Base-by-base conservation (phyloP, 495 filamentous ascomycete genomes). In the Trichoderma virens region DNA sequence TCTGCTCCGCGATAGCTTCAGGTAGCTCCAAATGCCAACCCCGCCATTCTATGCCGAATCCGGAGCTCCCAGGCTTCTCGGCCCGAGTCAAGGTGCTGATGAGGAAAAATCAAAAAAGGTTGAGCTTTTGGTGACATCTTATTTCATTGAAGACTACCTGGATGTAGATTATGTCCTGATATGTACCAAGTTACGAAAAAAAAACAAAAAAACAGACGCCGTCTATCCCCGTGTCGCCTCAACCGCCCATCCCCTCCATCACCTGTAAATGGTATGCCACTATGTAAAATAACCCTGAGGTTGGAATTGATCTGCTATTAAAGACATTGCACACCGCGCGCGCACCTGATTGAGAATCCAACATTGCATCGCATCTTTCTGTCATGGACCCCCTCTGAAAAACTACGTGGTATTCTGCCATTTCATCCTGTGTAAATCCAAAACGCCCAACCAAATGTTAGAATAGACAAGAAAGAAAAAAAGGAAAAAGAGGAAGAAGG, bases 401-500 rank as follows among this genome's bases (percentile, higher is more conserved):
- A 47, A 47, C 2, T 23, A 47, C n/a, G 8, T 47, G 43, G 43
- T 47, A 47, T 47, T 47, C 16, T 47, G 43, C 43, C n/a, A 23
- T 47, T 47, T 47, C 43, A 20, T 47, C 43, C 43, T 20, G 20
- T 47, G 43, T 35, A 11, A 5, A 47, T 47, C 18, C 43, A 47
- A 47, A 47, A 56, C 51, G 51, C 51, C 51, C 51, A 27, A 27
- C 41, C 51, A 56, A 9, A 56, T 27, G 51, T 56, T 30, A 30
- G 18, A n/a, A 60, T 67, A 62, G 65, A 63, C 13, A 51, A 51
- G 20, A 27, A 16, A 56, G 51, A 56, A 27, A 56, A 28, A 27
- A 13, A 27, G 45, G 13, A 28, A 30, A 30, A 56, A 11, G 23
- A 7, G 23, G 25, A 28, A 13, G 16, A 30, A 27, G 25, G 23